Base-by-base conservation (phyloP, 345 rosid genomes). In the Hibiscus syriacus region DNA sequence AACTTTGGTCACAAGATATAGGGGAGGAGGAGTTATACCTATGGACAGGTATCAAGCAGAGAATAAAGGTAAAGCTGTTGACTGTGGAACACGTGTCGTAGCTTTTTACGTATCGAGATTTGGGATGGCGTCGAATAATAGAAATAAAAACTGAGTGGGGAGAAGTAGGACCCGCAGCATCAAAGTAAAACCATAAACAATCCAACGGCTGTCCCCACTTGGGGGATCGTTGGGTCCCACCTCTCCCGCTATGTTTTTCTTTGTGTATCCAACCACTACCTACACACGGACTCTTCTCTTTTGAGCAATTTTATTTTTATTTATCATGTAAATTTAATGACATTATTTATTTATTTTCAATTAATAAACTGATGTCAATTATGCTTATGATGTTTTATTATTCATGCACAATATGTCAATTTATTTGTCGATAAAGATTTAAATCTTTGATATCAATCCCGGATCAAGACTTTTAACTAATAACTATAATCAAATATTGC, bases 81-180 rank as follows among this genome's bases (percentile, higher is more conserved):
- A 52, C 60, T 36, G 6, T n/a, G 6, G 14, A 20, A 66, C 70
- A 67, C 70, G 60, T 50, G 70, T 52, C 5, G 8, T 30, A 38
- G 48, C 52, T 34, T 25, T 39, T 39, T 39, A 30, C 34, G 6
- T 19, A 6, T 30, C 6, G 41, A 20, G 39, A 4, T 38, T 9
- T n/a, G n/a, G n/a, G n/a, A n/a, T 3, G n/a, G 30, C 32, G 62
- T 23, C 62, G 29, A 17, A n/a, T n/a, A 17, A 6, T 6, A 49
- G 22, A 2, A 2, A 2, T 12, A 11, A 22, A 46, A n/a, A n/a
- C n/a, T n/a, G n/a, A n/a, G n/a, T n/a, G n/a, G 20, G 56, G 16
- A 3, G n/a, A 17, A 38, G 12, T 38, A 13, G 12, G 41, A 3
- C 41, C n/a, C 12, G 10, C 1, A 38, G 12, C 12, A 38, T 36